Evolutionary conservation across 345 rosid species (phyloP).

Genomic region (Carallia brachiata): DNA sequence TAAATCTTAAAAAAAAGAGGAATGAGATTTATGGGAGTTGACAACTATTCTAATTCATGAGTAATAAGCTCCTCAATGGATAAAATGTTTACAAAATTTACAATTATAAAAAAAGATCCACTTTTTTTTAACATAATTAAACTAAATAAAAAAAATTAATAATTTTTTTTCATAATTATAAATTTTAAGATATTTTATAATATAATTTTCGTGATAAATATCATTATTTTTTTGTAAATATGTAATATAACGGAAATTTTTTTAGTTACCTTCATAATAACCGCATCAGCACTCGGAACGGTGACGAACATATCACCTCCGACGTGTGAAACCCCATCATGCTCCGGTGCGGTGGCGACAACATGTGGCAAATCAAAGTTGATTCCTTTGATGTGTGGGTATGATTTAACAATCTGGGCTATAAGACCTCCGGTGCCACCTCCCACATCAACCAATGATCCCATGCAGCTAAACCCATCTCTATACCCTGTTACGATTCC

Average conservation of each 20-base stretch:
- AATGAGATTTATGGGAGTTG: no score
- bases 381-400: constrained; percentile 32
- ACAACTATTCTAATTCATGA: no score
- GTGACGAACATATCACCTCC: constrained; percentile 39
- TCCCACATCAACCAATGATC: constrained; percentile 37
- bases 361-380: constrained; percentile 49
- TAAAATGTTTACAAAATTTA: no score
- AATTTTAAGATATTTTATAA: no score
- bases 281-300: constrained; percentile 34
- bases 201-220: no score
- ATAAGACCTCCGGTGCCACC: constrained; percentile 31
- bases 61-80: no score
- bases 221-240: background rate
- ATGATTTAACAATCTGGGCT: constrained; percentile 24
- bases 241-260: background rate
- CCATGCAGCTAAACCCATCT: constrained; percentile 21
- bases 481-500: constrained; percentile 18
- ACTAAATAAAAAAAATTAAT: no score
- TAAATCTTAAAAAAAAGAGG: no score
- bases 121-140: no score
- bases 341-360: constrained; percentile 27
- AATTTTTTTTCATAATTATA: no score
- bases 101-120: no score
- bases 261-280: constrained; percentile 27
- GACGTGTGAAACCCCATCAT: constrained; percentile 25